Base-by-base conservation (phyloP, 2,329 filamentous ascomycete genomes). In the Paecilomyces sp. region DNA sequence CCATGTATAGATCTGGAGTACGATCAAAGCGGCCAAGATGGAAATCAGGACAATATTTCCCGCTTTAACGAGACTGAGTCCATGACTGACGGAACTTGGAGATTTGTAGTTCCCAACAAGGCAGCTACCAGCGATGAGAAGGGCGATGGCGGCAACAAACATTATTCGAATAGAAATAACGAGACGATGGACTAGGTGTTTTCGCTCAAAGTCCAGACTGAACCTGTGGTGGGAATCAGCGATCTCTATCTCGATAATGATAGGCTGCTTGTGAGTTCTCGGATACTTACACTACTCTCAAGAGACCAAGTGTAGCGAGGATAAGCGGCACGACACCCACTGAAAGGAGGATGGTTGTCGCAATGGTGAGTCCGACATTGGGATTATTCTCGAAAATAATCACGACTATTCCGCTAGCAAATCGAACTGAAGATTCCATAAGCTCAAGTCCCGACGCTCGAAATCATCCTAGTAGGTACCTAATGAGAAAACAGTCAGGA, bases 301-400 rank as follows among this genome's bases (percentile, higher is more conserved):
- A 56, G 2, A 66, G 60, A 6, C 65, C 67, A 25, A 68, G 56
- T 7, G 67, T 69, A 15, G 66, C 67, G 11, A 62, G 64, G 12
- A 69, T 65, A 25, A 68, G 61, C 5, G 67, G 67, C 50, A 68
- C 63, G 22, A 67, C 59, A n/a, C 66, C 67, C 8, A 65, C 60
- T 56, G 65, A 67, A 15, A 64, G 57, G 2, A 69, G 62, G 24
- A 69, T 68, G 1, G 58, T 34, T 0, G 63, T 54, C 8, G 63
- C 66, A 9, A 67, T 56, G 22, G 59, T 58, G 5, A 68, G 60
- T 1, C 66, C 65, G 1, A 31, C 62, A 15, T 22, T 59, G 15
- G 59, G 58, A 7, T 59, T 51, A 4, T 65, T 61, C 30, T 66
- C 62, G 9, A 59, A 60, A 4, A 65, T 31, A 51, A 67, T 62